phyloP scores from a whole-genome alignment of 495 filamentous ascomycete species.

The Copromyces sp. region DNA sequence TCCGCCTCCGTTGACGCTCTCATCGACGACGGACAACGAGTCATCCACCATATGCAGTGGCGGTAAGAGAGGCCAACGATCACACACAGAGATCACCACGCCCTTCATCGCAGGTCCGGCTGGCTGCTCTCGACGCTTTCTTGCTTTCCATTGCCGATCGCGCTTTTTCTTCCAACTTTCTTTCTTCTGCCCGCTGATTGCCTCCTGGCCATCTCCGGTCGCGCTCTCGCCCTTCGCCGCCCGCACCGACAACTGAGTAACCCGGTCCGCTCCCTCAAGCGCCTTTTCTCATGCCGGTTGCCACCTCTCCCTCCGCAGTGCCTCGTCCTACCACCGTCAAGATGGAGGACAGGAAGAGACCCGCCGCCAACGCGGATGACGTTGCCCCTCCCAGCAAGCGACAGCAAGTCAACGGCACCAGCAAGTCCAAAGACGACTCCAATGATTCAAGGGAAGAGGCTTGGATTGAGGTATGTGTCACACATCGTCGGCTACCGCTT shows the following conservation, averaged over 20 bases:
- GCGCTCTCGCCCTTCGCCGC: slow-evolving; percentile 17
- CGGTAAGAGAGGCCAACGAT: not conserved
- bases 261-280: slow-evolving; percentile 3
- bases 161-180: not conserved
- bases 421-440: slow-evolving; percentile 58
- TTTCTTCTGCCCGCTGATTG: slow-evolving; percentile 7
- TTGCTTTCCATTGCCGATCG: not conserved
- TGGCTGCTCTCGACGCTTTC: not conserved
- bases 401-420: slow-evolving; percentile 70
- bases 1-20: not conserved
- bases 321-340: slow-evolving; percentile 63
- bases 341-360: slow-evolving; percentile 97
- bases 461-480: slow-evolving; percentile 67
- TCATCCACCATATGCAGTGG: not conserved
- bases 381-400: slow-evolving; percentile 76
- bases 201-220: slow-evolving; percentile 15
- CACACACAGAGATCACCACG: not conserved
- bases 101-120: not conserved
- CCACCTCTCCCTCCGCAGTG: slow-evolving; percentile 58
- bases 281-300: slow-evolving; percentile 65
- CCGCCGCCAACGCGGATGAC: slow-evolving; percentile 65
- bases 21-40: not conserved
- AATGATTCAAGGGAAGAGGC: slow-evolving; percentile 72
- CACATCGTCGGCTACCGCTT: slow-evolving; percentile 12
- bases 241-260: not conserved